These are phyloP conservation scores for Pseudonitzschia pungens DNA, from an alignment of 108 stramenopile genomes.

Conservation along the genomic window DNA sequence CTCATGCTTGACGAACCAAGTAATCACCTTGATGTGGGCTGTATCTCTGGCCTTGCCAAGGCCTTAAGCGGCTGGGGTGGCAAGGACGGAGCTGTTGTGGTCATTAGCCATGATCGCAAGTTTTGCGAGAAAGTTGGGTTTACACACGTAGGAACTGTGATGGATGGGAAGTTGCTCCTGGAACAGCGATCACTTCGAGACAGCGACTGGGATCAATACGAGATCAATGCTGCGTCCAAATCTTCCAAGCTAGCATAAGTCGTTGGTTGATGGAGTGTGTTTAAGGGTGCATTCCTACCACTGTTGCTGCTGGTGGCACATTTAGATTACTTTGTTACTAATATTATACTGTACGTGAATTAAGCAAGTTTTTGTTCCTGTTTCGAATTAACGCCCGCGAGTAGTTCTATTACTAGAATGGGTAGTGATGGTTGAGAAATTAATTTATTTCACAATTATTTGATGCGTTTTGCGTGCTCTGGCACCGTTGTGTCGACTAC, in stretches of 20 bases:
- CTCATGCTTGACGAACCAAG: conserved; percentile 72
- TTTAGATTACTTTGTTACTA: no score
- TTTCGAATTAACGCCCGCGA: no score
- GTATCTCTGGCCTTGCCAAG: conserved; percentile 66
- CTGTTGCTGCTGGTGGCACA: no score
- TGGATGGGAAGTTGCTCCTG: conserved; percentile 61
- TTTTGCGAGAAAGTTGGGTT: conserved; percentile 89
- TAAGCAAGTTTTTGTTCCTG: no score
- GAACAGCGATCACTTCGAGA: conserved; percentile 75
- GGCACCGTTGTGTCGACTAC: no score
- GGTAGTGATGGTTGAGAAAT: no score
- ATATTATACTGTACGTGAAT: no score
- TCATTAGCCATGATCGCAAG: conserved; percentile 87
- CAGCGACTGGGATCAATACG: conserved; percentile 67
- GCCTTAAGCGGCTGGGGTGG: conserved; percentile 75
- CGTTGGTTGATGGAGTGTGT: neutral
- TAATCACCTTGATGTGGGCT: conserved; percentile 43
- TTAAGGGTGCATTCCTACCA: no score
- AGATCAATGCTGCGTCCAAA: neutral
- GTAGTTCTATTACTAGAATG: no score
- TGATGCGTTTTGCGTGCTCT: no score
- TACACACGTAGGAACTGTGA: conserved; percentile 87
- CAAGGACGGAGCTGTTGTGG: conserved; percentile 78
- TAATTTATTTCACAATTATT: no score
- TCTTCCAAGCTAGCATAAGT: neutral